A percentile compares a stretch with the other conserved stretches of the same genome.
phyloP scores from a whole-genome alignment of 2,329 filamentous ascomycete genomes.

The Cercospora citrullina region DNA sequence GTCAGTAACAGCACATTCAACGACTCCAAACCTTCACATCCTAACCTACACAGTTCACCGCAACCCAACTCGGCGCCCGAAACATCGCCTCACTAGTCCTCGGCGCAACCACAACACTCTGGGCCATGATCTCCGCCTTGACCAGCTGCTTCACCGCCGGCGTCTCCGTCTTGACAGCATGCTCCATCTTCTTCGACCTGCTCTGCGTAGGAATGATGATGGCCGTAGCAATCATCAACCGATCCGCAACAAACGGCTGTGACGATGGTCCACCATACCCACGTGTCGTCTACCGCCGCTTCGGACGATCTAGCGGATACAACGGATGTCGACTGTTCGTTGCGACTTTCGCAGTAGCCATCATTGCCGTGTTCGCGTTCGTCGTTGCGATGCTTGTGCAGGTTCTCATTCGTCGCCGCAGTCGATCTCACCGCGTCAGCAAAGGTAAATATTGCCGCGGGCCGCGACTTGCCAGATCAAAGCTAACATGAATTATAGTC shows the following conservation, averaged over 20 bases:
- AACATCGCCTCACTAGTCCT: slow-evolving; percentile 16
- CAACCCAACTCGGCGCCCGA: neutral
- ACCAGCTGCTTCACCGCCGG: slow-evolving; percentile 17
- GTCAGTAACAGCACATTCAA: neutral
- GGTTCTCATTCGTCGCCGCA: neutral
- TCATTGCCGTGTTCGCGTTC: slow-evolving; percentile 12
- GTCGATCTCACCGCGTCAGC: neutral
- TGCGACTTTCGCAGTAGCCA: slow-evolving; percentile 17
- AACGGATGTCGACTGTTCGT: slow-evolving; percentile 8
- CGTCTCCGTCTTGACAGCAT: slow-evolving; percentile 6
- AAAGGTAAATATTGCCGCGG: neutral
- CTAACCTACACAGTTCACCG: neutral
- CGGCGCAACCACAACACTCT: slow-evolving; percentile 6
- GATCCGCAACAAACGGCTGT: slow-evolving; percentile 6
- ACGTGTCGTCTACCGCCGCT: neutral
- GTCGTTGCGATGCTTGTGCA: neutral
- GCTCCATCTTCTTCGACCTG: slow-evolving; percentile 14
- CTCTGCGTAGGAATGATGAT: slow-evolving; percentile 18
- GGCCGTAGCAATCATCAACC: slow-evolving; percentile 18
- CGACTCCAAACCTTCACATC: neutral
- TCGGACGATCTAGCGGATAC: neutral
- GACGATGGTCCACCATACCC: neutral
- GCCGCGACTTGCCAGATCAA: neutral
- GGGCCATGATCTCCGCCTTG: slow-evolving; percentile 6
- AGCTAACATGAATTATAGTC: neutral